Evolutionary conservation across 352 stramenopile species (phyloP), one percentile per base, ranked within the genome.

Genomic region (Globisporangium paddicum): DNA sequence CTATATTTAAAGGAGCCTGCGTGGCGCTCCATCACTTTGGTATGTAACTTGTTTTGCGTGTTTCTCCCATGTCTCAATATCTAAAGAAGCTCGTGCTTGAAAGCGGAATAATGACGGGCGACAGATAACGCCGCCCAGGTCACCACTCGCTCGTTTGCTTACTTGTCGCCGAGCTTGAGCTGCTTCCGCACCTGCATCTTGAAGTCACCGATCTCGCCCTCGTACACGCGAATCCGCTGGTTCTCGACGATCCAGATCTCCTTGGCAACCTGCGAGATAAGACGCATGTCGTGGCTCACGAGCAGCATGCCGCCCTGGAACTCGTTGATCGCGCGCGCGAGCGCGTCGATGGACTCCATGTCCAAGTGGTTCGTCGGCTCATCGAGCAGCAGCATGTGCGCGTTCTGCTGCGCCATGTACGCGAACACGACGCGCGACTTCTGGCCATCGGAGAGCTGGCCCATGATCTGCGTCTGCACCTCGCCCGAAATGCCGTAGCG

Each of bases 201-300:
- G 75, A 99, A 99, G 68, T 98, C 92, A 61, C 90, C 89, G 68
- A 99, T 99, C 73, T 99, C 96, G 45, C 96, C 97, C 45, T 98
- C 79, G 79, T 98, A 99, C 47, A 95, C 91, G 9, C 77, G 85
- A 55, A 99, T 96, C 54, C 88, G 90, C 62, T 98, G 96, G 67
- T 99, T 83, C 64, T 99, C 96, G 63, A 98, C 97, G 52, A 99
- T 87, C 86, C 97, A 99, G 75, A 99, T 99, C 75, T 99, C 95
- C 68, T 99, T 95, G 53, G 97, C 97, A 52, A 99, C 98, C 72
- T 99, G 94, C 57, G 89, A 97, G 69, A 99, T 98, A 52, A 99
- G 81, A 52, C 97, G 87, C 95, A 99, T 98, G 88, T 99, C 97
- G 87, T 99, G 97, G 58, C 87, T 98, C 35, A 99, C 97, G 40